Evolutionary conservation across 306 rosid species (phyloP).

Genomic region (Lablab purpureus): DNA sequence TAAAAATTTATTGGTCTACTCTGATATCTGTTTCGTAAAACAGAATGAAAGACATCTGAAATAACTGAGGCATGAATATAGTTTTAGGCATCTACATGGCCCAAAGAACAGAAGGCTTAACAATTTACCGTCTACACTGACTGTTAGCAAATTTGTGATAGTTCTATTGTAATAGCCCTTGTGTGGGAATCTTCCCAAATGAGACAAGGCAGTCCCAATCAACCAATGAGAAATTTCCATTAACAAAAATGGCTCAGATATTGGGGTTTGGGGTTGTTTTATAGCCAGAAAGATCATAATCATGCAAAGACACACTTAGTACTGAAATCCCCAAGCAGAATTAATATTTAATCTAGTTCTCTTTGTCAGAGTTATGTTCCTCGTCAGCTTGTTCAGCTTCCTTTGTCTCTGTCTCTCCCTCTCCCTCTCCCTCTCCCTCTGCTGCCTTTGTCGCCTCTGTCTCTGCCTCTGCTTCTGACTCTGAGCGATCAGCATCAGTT

Average conservation of each 20-base stretch:
- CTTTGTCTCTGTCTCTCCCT: background rate
- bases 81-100: background rate
- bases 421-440: background rate
- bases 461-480: background rate
- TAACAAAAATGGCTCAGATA: background rate
- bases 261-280: background rate
- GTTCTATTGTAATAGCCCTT: background rate
- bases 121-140: background rate
- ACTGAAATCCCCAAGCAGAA: background rate
- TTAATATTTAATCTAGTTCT: background rate
- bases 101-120: constrained; percentile 3
- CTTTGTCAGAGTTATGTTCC: background rate
- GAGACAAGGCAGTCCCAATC: background rate
- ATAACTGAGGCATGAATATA: background rate
- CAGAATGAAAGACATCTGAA: background rate
- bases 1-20: background rate
- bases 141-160: background rate
- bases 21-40: background rate
- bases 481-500: background rate
- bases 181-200: constrained; percentile 4
- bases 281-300: background rate
- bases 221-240: background rate
- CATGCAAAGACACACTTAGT: background rate
- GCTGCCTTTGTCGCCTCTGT: background rate
- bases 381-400: background rate